Percentiles rank a stretch among this genome's conserved stretches.
phyloP scores from a whole-genome alignment of 371 early-diverging fungal genomes.

The Nematocida ironsii region DNA sequence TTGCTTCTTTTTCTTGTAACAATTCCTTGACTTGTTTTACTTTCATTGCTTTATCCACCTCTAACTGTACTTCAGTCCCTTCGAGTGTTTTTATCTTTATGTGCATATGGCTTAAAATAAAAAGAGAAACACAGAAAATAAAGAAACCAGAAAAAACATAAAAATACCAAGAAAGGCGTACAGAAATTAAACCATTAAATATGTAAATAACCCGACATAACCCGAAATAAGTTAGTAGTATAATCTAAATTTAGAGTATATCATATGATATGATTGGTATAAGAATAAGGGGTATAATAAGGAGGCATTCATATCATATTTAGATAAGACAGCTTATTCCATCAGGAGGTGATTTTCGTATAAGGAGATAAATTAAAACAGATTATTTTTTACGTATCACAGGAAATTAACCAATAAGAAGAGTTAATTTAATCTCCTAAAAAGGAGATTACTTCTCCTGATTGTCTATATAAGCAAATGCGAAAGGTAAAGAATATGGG shows the following conservation, averaged over 20 bases:
- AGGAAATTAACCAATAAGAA: too few relatives aligned
- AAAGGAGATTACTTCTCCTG: constrained; percentile 5
- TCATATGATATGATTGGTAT: too few relatives aligned
- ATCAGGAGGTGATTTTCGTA: too few relatives aligned
- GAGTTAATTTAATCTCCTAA: neutral
- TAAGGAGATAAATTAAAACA: too few relatives aligned
- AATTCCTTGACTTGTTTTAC: constrained; percentile 46
- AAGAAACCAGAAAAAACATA: constrained; percentile 1
- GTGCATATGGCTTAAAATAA: constrained; percentile 17
- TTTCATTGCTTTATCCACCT: constrained; percentile 53
- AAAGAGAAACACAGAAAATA: constrained; percentile 9
- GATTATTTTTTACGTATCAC: too few relatives aligned
- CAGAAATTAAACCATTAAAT: neutral
- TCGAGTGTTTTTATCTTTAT: constrained; percentile 84
- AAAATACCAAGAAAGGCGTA: neutral
- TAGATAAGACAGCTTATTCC: too few relatives aligned
- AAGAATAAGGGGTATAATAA: too few relatives aligned
- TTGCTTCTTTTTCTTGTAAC: constrained; percentile 58
- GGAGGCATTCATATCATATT: too few relatives aligned
- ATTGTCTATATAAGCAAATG: neutral
- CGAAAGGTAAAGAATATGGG: constrained; percentile 10
- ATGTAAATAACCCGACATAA: neutral
- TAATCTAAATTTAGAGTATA: too few relatives aligned
- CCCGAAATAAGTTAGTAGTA: too few relatives aligned
- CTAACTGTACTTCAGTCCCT: constrained; percentile 55